Evolutionary conservation across 2,329 filamentous ascomycete genomes (phyloP).

Genomic region (Hymenoscyphus fraxineus): DNA sequence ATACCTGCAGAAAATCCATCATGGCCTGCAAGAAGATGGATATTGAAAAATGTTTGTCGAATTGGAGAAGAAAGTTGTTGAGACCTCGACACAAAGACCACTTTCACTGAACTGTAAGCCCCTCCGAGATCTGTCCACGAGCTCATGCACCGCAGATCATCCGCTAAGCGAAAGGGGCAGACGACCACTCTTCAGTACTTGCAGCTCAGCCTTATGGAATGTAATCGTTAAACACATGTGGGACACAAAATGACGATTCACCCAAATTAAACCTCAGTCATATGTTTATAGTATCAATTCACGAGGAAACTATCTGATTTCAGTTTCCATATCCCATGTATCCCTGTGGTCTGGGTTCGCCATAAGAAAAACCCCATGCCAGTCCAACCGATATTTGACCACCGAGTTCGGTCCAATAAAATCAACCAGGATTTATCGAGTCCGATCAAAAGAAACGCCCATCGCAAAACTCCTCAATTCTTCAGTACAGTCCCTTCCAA

Average conservation of each 20-base stretch:
- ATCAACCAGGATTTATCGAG: neutral
- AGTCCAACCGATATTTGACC: neutral
- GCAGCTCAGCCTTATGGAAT: no score
- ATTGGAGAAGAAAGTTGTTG: neutral
- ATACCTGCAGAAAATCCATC: slow-evolving; percentile 38
- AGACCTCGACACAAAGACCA: neutral
- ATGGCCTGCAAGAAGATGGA: slow-evolving; percentile 15
- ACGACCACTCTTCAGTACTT: neutral
- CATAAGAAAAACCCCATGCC: neutral
- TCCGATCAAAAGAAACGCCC: neutral
- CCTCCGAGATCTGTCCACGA: slow-evolving; percentile 4
- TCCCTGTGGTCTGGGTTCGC: neutral
- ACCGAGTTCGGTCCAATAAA: neutral
- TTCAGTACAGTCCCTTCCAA: neutral
- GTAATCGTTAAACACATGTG: no score
- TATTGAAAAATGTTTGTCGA: slow-evolving; percentile 2
- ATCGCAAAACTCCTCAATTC: neutral
- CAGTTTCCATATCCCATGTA: no score
- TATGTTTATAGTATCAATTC: no score
- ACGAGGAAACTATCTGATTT: no score
- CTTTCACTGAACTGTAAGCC: neutral
- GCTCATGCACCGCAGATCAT: neutral
- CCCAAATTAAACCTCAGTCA: no score
- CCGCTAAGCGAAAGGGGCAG: neutral
- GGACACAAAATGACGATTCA: no score